Percentiles rank a stretch among this genome's conserved stretches.
phyloP scores from a whole-genome alignment of 78 protist genomes.

The Dictyostelium citrinum region DNA sequence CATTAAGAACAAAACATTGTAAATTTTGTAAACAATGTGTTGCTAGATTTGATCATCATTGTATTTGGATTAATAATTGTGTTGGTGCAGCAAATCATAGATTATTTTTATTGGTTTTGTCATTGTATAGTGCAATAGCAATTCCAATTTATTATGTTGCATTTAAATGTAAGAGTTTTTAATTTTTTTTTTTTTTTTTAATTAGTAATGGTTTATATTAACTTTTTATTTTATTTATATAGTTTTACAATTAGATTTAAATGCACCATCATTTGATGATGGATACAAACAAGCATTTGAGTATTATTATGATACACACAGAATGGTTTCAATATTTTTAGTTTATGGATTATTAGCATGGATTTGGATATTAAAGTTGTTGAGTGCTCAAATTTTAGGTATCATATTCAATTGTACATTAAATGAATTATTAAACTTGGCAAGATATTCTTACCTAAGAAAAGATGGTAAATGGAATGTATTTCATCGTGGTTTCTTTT shows the following conservation, averaged over 20 bases:
- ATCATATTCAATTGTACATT: conserved; percentile 37
- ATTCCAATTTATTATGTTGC: conserved; percentile 53
- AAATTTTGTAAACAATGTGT: conserved; percentile 76
- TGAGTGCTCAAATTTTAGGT: conserved; percentile 45
- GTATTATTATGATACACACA: conserved; percentile 51
- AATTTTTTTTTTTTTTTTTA: neutral
- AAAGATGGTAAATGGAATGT: conserved; percentile 63
- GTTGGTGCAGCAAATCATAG: conserved; percentile 71
- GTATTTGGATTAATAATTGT: conserved; percentile 85
- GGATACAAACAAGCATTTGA: neutral
- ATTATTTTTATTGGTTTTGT: conserved; percentile 16
- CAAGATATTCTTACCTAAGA: conserved; percentile 41
- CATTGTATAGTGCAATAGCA: conserved; percentile 16
- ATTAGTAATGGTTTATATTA: no score
- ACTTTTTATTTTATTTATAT: neutral
- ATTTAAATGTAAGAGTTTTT: conserved; percentile 23
- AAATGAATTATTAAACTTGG: conserved; percentile 47
- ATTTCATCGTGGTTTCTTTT: conserved; percentile 43
- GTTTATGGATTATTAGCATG: conserved; percentile 49
- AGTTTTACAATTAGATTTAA: conserved; percentile 19
- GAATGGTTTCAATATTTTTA: conserved; percentile 59
- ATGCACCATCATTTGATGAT: conserved; percentile 36
- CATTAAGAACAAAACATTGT: conserved; percentile 84
- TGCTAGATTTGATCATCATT: conserved; percentile 82
- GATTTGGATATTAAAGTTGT: conserved; percentile 26